Conservation (phyloP, 768 basidiomycete species). For the Pilatotrama ljubarskyi region DNA sequence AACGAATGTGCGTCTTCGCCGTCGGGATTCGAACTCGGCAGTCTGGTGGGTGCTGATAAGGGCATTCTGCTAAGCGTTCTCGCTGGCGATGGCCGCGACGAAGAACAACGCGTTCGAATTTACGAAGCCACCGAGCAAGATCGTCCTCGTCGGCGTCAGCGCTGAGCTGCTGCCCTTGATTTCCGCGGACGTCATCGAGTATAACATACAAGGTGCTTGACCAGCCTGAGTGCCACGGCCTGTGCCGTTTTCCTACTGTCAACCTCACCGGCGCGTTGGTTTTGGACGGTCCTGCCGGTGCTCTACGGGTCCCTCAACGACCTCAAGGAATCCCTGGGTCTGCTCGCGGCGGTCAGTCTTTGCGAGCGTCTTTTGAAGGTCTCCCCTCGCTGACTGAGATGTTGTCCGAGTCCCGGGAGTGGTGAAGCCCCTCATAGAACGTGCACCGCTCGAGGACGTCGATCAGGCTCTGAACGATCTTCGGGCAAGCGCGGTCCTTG, state of each 20-base stretch:
- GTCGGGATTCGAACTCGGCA: too few relatives aligned
- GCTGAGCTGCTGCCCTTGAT: background rate
- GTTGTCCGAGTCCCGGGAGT: background rate
- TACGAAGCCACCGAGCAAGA: background rate
- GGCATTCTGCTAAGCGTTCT: too few relatives aligned
- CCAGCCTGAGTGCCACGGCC: background rate
- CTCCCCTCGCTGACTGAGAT: background rate
- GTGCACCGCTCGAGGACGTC: background rate
- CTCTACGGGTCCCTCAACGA: conserved; percentile 7
- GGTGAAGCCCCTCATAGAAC: conserved; percentile 5
- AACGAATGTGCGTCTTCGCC: conserved; percentile 19
- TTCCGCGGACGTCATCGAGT: background rate
- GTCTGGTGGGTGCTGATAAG: too few relatives aligned
- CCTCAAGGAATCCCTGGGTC: background rate
- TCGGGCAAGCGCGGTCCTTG: conserved; percentile 1
- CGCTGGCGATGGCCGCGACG: background rate
- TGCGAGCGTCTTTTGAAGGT: background rate
- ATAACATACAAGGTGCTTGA: background rate
- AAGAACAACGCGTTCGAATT: background rate
- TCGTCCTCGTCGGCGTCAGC: conserved; percentile 4
- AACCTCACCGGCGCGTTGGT: too few relatives aligned
- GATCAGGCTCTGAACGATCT: conserved; percentile 2
- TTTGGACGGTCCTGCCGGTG: background rate
- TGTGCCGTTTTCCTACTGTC: background rate
- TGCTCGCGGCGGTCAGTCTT: background rate